A percentile compares a stretch with the other conserved stretches of the same genome.
These are phyloP conservation scores for Paracoccidioides brasiliensis DNA, from an alignment of 2,329 filamentous ascomycete species.

Conservation along the genomic window DNA sequence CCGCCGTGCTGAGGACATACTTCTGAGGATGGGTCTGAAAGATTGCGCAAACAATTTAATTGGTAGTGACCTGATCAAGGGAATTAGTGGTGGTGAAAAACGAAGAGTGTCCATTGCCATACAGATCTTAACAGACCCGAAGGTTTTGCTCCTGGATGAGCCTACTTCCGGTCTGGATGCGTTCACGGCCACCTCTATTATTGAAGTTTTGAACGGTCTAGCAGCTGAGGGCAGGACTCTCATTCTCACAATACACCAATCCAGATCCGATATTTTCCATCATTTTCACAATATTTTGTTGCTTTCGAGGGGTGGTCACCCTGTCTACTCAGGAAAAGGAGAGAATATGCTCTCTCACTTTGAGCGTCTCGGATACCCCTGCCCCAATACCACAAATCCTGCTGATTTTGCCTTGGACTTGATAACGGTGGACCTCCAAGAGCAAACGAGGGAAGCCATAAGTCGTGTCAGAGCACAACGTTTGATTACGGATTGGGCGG, in stretches of 20 bases:
- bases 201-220: slow-evolving; percentile 57
- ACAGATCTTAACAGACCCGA: slow-evolving; percentile 63
- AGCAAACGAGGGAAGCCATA: slow-evolving; percentile 47
- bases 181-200: slow-evolving; percentile 64
- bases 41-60: slow-evolving; percentile 66
- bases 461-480: slow-evolving; percentile 49
- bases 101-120: slow-evolving; percentile 64
- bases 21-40: slow-evolving; percentile 63
- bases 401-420: slow-evolving; percentile 67
- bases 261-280: slow-evolving; percentile 57
- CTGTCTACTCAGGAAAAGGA: slow-evolving; percentile 54
- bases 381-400: slow-evolving; percentile 58
- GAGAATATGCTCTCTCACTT: slow-evolving; percentile 55
- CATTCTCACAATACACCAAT: slow-evolving; percentile 66
- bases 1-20: slow-evolving; percentile 54
- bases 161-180: slow-evolving; percentile 65
- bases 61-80: slow-evolving; percentile 59
- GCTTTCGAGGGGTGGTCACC: slow-evolving; percentile 54
- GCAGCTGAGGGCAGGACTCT: slow-evolving; percentile 61
- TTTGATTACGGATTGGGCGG: slow-evolving; percentile 48
- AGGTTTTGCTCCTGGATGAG: slow-evolving; percentile 60
- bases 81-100: slow-evolving; percentile 70
- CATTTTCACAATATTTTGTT: slow-evolving; percentile 61
- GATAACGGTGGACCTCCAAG: slow-evolving; percentile 62
- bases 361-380: slow-evolving; percentile 45